A percentile compares a stretch with the other conserved stretches of the same genome.
phyloP scores from a whole-genome alignment of 306 rosid species.

The Cicer judaicum region DNA sequence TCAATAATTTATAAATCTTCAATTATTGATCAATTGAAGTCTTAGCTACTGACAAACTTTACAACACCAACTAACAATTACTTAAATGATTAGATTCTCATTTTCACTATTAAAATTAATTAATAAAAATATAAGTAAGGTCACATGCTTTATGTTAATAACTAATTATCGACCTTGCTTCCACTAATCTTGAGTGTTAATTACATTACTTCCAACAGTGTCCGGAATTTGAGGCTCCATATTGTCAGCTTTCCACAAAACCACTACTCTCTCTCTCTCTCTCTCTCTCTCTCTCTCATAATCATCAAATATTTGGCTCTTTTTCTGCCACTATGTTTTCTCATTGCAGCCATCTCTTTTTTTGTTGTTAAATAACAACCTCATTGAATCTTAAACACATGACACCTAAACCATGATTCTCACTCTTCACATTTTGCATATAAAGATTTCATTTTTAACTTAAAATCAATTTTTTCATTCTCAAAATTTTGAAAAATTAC shows the following conservation, averaged over 20 bases:
- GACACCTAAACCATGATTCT: slow-evolving; percentile 41
- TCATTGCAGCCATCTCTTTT: slow-evolving; percentile 37
- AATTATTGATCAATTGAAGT: slow-evolving; percentile 30
- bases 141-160: slow-evolving; percentile 44
- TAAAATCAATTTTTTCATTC: background rate
- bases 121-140: slow-evolving; percentile 25
- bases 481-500: background rate
- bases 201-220: slow-evolving; percentile 46
- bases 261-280: slow-evolving; percentile 35
- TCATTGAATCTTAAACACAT: slow-evolving; percentile 16
- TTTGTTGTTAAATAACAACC: slow-evolving; percentile 35
- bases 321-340: slow-evolving; percentile 25
- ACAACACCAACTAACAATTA: slow-evolving; percentile 16
- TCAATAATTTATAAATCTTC: slow-evolving; percentile 25
- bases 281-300: slow-evolving; percentile 33
- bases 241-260: slow-evolving; percentile 41
- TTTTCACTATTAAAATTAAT: background rate
- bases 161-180: slow-evolving; percentile 34
- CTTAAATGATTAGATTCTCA: slow-evolving; percentile 14
- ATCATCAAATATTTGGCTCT: slow-evolving; percentile 34
- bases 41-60: slow-evolving; percentile 39
- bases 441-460: background rate
- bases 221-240: slow-evolving; percentile 42
- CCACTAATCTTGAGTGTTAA: slow-evolving; percentile 47
- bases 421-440: slow-evolving; percentile 1